phyloP scores from a whole-genome alignment of 2,329 filamentous ascomycete species.

The Calycina herbarum region DNA sequence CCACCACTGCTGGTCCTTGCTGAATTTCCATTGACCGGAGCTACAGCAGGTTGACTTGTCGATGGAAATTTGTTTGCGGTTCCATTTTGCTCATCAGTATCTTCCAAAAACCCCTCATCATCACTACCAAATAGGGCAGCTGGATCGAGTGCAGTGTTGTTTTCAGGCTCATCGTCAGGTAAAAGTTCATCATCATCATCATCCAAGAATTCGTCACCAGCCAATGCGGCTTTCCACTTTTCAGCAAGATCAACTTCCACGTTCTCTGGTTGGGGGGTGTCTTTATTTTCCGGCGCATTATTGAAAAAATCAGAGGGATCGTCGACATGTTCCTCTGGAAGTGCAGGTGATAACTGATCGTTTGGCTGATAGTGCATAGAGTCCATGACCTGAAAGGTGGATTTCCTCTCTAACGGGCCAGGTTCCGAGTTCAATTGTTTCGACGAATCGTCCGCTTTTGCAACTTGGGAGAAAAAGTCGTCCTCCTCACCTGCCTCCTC shows the following conservation, averaged over 20 bases:
- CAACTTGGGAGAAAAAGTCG: constrained; percentile 58
- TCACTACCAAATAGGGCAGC: constrained; percentile 76
- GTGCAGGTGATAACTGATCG: constrained; percentile 19
- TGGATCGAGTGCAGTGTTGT: constrained; percentile 53
- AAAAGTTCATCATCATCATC: constrained; percentile 59
- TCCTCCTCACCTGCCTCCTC: constrained; percentile 44
- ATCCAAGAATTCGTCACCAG: constrained; percentile 63
- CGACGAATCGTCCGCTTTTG: constrained; percentile 35
- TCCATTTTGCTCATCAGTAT: constrained; percentile 29
- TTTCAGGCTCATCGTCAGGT: constrained; percentile 42
- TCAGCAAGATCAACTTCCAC: constrained; percentile 66
- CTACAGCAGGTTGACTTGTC: constrained; percentile 31
- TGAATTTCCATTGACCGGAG: constrained; percentile 38
- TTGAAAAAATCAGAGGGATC: constrained; percentile 17
- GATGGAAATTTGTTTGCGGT: constrained; percentile 32
- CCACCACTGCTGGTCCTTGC: constrained; percentile 26
- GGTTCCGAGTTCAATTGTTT: constrained; percentile 14
- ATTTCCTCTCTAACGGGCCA: constrained; percentile 61
- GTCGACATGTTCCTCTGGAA: constrained; percentile 9
- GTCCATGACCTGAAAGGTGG: constrained; percentile 65
- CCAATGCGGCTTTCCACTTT: constrained; percentile 82
- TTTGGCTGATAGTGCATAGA: constrained; percentile 44
- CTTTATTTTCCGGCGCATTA: constrained; percentile 34
- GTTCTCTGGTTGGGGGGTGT: constrained; percentile 35
- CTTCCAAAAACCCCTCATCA: constrained; percentile 81